These are phyloP conservation scores for Penicillium pulvis DNA, from an alignment of 495 filamentous ascomycete genomes.

Conservation along the genomic window DNA sequence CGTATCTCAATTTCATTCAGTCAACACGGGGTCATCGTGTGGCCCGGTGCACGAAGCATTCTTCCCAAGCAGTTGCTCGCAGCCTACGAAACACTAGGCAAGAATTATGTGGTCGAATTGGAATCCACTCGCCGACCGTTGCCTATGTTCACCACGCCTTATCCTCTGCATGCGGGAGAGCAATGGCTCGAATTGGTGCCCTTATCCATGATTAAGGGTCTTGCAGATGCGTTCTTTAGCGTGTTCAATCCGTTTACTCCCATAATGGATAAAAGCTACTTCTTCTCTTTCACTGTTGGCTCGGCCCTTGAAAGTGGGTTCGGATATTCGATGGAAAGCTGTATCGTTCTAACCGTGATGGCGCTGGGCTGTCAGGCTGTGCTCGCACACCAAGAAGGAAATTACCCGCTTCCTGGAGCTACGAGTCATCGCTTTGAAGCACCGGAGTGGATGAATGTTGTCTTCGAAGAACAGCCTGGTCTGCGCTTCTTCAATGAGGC, in stretches of 20 bases:
- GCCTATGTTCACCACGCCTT: conserved; percentile 45
- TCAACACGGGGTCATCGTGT: conserved; percentile 50
- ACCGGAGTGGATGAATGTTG: conserved; percentile 47
- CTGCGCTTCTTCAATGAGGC: conserved; percentile 51
- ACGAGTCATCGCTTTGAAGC: conserved; percentile 40
- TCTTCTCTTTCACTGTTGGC: conserved; percentile 47
- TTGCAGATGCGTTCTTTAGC: conserved; percentile 48
- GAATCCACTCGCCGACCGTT: conserved; percentile 43
- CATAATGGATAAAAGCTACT: conserved; percentile 52
- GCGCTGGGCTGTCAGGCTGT: conserved; percentile 48
- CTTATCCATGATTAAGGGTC: conserved; percentile 44
- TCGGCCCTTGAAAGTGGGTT: conserved; percentile 46
- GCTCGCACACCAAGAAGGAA: conserved; percentile 44
- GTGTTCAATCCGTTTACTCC: conserved; percentile 50
- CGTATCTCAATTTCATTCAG: conserved; percentile 51
- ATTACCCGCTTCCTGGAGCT: conserved; percentile 46
- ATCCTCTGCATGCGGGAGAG: conserved; percentile 39
- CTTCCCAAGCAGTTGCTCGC: conserved; percentile 40
- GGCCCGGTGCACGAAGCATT: conserved; percentile 43
- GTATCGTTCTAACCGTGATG: conserved; percentile 47
- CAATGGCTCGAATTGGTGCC: conserved; percentile 46
- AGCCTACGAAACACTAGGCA: conserved; percentile 41
- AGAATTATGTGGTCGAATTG: conserved; percentile 50
- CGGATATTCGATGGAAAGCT: conserved; percentile 48
- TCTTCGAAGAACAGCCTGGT: conserved; percentile 44